phyloP scores from a whole-genome alignment of 352 stramenopile genomes.

The Blastocystis sp. region DNA sequence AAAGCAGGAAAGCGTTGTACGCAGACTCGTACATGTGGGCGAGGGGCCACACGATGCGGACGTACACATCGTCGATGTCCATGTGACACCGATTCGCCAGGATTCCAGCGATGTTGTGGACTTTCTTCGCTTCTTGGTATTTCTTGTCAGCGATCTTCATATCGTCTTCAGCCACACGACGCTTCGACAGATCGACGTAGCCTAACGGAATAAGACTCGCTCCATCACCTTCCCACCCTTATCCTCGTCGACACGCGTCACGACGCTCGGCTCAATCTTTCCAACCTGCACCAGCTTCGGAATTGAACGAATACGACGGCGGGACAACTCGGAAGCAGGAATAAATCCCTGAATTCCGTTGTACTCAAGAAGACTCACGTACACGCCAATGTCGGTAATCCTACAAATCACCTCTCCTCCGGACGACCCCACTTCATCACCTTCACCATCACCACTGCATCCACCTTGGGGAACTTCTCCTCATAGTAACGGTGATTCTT shows the following conservation, averaged over 20 bases:
- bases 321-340: conserved; percentile 90
- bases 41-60: conserved; percentile 88
- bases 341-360: conserved; percentile 99
- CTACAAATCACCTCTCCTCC: conserved; percentile 60
- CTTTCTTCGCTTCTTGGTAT: conserved; percentile 98
- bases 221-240: conserved; percentile 68
- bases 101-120: conserved; percentile 83
- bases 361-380: conserved; percentile 98
- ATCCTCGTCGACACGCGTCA: conserved; percentile 97
- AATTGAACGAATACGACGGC: conserved; percentile 95
- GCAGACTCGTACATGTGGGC: conserved; percentile 97
- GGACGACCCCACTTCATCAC: conserved; percentile 62
- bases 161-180: conserved; percentile 94
- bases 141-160: conserved; percentile 94
- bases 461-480: conserved; percentile 85
- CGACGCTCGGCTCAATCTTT: conserved; percentile 98
- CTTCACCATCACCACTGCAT: conserved; percentile 89
- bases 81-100: conserved; percentile 69
- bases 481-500: conserved; percentile 77
- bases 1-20: conserved; percentile 95
- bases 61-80: conserved; percentile 73
- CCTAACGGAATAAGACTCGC: conserved; percentile 60
- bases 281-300: conserved; percentile 99
- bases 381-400: conserved; percentile 98
- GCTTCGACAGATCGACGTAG: conserved; percentile 99